phyloP scores from a whole-genome alignment of 257 asterid species.

The Solanum appendiculatum region DNA sequence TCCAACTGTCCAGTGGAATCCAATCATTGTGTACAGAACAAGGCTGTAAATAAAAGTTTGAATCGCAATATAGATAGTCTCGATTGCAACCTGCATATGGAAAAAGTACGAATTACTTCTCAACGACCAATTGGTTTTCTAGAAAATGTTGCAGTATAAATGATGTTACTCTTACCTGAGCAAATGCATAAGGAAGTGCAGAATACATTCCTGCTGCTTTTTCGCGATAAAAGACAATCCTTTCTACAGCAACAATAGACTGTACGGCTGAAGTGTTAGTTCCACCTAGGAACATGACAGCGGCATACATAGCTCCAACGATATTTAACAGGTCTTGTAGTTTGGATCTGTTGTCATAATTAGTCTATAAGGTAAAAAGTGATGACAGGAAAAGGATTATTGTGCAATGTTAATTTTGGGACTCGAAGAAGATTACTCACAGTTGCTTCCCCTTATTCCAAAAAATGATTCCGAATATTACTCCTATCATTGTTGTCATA shows the following conservation, averaged over 20 bases:
- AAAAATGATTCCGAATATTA: slow-evolving; percentile 58
- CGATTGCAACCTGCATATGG: slow-evolving; percentile 57
- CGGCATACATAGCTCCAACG: slow-evolving; percentile 74
- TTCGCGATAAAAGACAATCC: slow-evolving; percentile 77
- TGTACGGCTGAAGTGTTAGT: slow-evolving; percentile 67
- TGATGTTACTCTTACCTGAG: slow-evolving; percentile 21
- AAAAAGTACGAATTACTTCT: not conserved
- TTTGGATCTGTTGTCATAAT: slow-evolving; percentile 33
- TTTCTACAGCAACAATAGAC: slow-evolving; percentile 64
- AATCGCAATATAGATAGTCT: slow-evolving; percentile 38
- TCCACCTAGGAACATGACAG: slow-evolving; percentile 78
- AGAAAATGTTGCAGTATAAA: not conserved
- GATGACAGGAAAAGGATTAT: not conserved
- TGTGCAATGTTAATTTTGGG: not conserved
- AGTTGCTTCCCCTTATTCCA: slow-evolving; percentile 58
- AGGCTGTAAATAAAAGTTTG: slow-evolving; percentile 65
- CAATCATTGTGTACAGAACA: slow-evolving; percentile 78
- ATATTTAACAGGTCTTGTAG: slow-evolving; percentile 62
- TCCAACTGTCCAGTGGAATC: slow-evolving; percentile 48
- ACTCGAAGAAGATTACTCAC: slow-evolving; percentile 26
- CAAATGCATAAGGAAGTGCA: slow-evolving; percentile 74
- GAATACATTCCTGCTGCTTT: slow-evolving; percentile 87
- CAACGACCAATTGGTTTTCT: not conserved
- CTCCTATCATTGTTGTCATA: slow-evolving; percentile 51
- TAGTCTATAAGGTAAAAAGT: not conserved